Evolutionary conservation across 805 yeast genomes (phyloP).

Genomic region (Saccharomyces eubayanus): DNA sequence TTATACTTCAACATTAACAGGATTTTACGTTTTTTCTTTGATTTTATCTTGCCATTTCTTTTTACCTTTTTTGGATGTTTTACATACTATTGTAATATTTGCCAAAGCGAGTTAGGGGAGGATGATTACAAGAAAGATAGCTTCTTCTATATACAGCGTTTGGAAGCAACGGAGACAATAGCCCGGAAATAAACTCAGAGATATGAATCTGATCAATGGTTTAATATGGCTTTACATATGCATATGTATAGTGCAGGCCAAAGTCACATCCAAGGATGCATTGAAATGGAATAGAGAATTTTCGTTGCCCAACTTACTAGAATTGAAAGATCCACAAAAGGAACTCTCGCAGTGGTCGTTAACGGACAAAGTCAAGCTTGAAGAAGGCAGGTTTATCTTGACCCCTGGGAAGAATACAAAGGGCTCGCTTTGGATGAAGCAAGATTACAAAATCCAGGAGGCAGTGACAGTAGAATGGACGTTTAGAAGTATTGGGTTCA

Average conservation of each 20-base stretch:
- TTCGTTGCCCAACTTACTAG: constrained; percentile 5
- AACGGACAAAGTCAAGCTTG: constrained; percentile 34
- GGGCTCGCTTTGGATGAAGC: constrained; percentile 42
- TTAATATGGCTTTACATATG: not conserved
- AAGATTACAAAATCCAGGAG: constrained; percentile 26
- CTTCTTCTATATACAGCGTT: not conserved
- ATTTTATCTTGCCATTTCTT: not conserved
- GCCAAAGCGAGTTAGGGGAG: not conserved
- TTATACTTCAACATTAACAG: not conserved
- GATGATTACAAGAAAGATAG: not conserved
- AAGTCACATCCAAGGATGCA: constrained; percentile 7
- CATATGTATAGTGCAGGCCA: not conserved
- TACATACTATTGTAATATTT: not conserved
- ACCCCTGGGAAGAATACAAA: constrained; percentile 36
- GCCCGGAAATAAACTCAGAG: not conserved
- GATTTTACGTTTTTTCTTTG: not conserved
- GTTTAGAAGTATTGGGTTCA: constrained; percentile 50
- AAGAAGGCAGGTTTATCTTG: constrained; percentile 46
- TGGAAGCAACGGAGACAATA: not conserved
- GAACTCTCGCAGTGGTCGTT: constrained; percentile 33
- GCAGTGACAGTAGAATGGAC: constrained; percentile 54
- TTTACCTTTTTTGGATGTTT: not conserved
- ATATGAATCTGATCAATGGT: not conserved
- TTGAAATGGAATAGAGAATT: constrained; percentile 15
- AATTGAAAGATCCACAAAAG: constrained; percentile 28